Evolutionary conservation across 176 grass and related monocot species (phyloP), one percentile per base, ranked within the genome.

Genomic region (Pharus latifolius): DNA sequence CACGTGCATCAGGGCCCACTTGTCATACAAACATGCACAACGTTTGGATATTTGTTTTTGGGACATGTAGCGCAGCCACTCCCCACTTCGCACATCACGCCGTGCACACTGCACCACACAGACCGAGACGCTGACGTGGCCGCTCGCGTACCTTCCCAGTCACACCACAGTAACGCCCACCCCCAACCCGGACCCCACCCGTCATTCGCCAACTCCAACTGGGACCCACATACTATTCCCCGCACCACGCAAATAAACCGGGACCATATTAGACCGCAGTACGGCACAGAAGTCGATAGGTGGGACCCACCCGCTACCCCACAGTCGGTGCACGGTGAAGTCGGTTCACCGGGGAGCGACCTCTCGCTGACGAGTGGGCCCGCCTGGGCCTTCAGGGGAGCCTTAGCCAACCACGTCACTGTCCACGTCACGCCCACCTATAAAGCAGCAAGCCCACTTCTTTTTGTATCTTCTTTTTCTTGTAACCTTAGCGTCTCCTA

Each of bases 371-470:
- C 50, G 0, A 10, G n/a, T 30, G 37, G 38, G 43, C 56, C 53
- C 10, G 52, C 28, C 27, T 50, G 15, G 33, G 20, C 10, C 7
- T 58, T 45, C 18, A 9, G 32, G 33, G 29, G 60, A 83, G 40
- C 75, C 75, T 69, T 83, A 79, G 63, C 80, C 75, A 58, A 26
- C 80, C 85, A 83, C 69, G 75, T 83, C 85, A 78, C 34, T 3
- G 3, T 72, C 79, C 85, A 88, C 47, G 85, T 88, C 85, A 83
- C 49, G 23, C 19, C 55, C 30, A 69, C 7, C 62, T 75, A 73
- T 83, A 57, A 74, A 79, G 40, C 3, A 2, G 17, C 32, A 19
- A 49, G 16, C 35, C 27, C 59, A 37, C 49, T 69, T 51, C 32
- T 40, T 10, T 37, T 60, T 17, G 7, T 20, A 11, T 35, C 18